Conservation (phyloP, 352 stramenopile genomes). For the Pythium folliculosum region DNA sequence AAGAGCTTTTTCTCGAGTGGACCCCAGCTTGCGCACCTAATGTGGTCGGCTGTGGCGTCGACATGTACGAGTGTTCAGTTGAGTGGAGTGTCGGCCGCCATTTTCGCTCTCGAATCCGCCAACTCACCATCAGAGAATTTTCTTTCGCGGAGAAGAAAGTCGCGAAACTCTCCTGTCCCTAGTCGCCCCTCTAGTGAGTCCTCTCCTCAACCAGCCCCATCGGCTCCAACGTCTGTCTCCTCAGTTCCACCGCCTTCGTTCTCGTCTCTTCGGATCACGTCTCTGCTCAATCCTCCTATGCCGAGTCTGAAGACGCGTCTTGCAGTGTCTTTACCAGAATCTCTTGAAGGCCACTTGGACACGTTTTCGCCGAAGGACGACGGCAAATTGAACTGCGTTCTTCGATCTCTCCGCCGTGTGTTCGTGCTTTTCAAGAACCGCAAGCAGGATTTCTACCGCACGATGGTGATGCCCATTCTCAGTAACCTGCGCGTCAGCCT, state of each 20-base stretch:
- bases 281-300: constrained; percentile 54
- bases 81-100: constrained; percentile 69
- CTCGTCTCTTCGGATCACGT: constrained; percentile 71
- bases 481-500: constrained; percentile 51
- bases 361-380: constrained; percentile 77
- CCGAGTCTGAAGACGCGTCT: constrained; percentile 62
- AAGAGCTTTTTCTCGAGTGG: constrained; percentile 73
- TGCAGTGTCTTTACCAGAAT: constrained; percentile 66
- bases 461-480: constrained; percentile 51
- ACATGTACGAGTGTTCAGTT: constrained; percentile 67
- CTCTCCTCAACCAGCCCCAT: constrained; percentile 8
- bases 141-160: constrained; percentile 20
- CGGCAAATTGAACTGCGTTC: constrained; percentile 69
- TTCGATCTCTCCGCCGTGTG: constrained; percentile 59
- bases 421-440: constrained; percentile 59
- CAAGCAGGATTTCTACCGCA: constrained; percentile 51
- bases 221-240: constrained; percentile 9
- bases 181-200: constrained; percentile 14
- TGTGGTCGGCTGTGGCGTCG: constrained; percentile 70
- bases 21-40: constrained; percentile 71
- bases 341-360: constrained; percentile 65
- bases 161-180: constrained; percentile 19
- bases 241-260: constrained; percentile 44
- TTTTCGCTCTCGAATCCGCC: constrained; percentile 40
- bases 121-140: constrained; percentile 30